phyloP scores from a whole-genome alignment of 352 stramenopile species.

The Phytophthora europaea region DNA sequence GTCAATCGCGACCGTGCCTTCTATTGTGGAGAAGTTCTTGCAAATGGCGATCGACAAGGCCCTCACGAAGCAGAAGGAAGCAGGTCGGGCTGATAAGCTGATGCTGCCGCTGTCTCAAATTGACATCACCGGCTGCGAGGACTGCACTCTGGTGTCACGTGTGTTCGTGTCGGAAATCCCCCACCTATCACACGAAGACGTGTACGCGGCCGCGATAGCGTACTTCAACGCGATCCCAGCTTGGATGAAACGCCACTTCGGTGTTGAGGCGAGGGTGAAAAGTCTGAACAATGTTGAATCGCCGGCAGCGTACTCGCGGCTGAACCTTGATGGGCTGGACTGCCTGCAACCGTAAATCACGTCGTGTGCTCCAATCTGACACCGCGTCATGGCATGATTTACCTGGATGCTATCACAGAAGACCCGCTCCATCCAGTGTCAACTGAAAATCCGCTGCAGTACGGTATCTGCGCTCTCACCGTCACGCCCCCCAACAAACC shows the following conservation, averaged over 20 bases:
- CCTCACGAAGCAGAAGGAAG: not conserved
- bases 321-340: slow-evolving; percentile 9
- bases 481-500: slow-evolving; percentile 28
- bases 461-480: slow-evolving; percentile 31
- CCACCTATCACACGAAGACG: slow-evolving; percentile 19
- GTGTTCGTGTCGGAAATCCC: slow-evolving; percentile 35
- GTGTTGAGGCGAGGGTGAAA: slow-evolving; percentile 7
- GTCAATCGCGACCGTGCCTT: not conserved
- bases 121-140: slow-evolving; percentile 21
- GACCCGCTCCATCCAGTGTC: slow-evolving; percentile 18
- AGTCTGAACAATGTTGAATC: slow-evolving; percentile 20
- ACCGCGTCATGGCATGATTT: slow-evolving; percentile 12
- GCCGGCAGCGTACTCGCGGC: not conserved
- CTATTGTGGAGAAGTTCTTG: not conserved
- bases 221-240: slow-evolving; percentile 21
- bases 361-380: slow-evolving; percentile 23
- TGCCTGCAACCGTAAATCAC: not conserved
- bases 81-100: not conserved
- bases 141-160: slow-evolving; percentile 29
- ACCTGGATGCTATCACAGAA: slow-evolving; percentile 16
- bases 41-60: slow-evolving; percentile 18
- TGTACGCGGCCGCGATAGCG: slow-evolving; percentile 21
- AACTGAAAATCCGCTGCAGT: not conserved
- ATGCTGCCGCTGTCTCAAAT: slow-evolving; percentile 11
- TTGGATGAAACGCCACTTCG: slow-evolving; percentile 32